Base-by-base conservation (phyloP, 1,139 yeast species). In the Yamadazyma epiphylla region DNA sequence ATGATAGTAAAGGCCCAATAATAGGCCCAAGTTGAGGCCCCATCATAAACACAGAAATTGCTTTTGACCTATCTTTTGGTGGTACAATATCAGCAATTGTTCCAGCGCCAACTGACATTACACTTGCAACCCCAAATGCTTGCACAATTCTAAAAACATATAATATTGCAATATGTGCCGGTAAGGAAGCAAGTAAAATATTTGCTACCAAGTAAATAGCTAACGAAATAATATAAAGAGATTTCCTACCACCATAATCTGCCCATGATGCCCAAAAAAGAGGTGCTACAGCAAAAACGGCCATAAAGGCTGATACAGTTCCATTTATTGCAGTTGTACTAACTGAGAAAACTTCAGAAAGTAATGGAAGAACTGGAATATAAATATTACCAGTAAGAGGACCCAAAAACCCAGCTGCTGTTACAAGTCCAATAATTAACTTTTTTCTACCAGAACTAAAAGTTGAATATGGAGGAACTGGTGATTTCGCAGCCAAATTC, bases 11-110 rank as follows among this genome's bases (percentile, higher is more conserved):
- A 0, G 80, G 81, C 0, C 80, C 82, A 10, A 75, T 28, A 3
- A 75, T 59, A 1, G 82, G 81, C 0, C 81, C 82, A 36, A 74
- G 42, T 39, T 74, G 79, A 0, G 81, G 81, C 0, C 82, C 82
- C 46, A 74, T 43, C 78, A 76, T 74, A 35, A 73, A 74, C 34
- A 67, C 62, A 0, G 78, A 69, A 15, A 75, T 70, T 1, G 70
- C 69, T 32, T 60, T 70, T 0, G 71, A 81, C 40, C 81, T 54
- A 26, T 59, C 39, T 32, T 57, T 60, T 3, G 78, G 77, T 17
- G 66, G 65, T 5, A 63, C 53, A 5, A 73, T 51, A 48, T 75
- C 81, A 4, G 77, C 66, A 8, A 75, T 67, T 0, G 77, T 71
- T 2, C 80, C 80, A 4, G 77, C 74, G 1, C 81, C 81, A 23